Evolutionary conservation across 2,329 filamentous ascomycete genomes (phyloP).

Genomic region (Ascochyta fabae): DNA sequence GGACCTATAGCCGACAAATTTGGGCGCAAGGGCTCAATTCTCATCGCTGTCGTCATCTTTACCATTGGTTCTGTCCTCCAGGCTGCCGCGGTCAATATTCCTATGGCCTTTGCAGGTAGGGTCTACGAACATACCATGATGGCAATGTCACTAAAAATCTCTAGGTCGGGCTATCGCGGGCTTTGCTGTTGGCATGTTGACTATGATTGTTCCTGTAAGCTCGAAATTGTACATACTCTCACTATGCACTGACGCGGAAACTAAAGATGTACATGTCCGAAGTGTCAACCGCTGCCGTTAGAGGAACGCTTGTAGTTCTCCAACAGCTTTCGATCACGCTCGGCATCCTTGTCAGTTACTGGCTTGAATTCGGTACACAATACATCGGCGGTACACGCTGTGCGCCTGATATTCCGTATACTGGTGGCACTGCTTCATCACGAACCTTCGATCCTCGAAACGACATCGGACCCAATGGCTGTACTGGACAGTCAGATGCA

Average conservation of each 20-base stretch:
- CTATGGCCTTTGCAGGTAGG: constrained; percentile 26
- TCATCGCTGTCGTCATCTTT: constrained; percentile 30
- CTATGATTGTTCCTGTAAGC: constrained; percentile 28
- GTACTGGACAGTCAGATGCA: constrained; percentile 46
- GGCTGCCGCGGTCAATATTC: constrained; percentile 26
- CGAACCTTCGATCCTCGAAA: constrained; percentile 48
- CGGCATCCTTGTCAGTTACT: constrained; percentile 29
- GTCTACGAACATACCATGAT: background rate
- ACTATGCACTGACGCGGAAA: background rate
- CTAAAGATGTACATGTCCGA: constrained; percentile 30
- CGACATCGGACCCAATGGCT: constrained; percentile 29
- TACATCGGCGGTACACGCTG: constrained; percentile 47
- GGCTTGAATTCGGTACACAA: constrained; percentile 30
- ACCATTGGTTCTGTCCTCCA: constrained; percentile 27
- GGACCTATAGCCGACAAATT: constrained; percentile 30
- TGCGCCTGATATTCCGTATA: constrained; percentile 56
- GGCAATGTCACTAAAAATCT: background rate
- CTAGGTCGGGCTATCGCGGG: constrained; percentile 29
- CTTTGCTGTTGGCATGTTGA: constrained; percentile 30
- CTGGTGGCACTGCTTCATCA: constrained; percentile 49
- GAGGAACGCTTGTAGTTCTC: constrained; percentile 31
- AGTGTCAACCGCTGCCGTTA: constrained; percentile 25
- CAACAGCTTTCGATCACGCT: constrained; percentile 31
- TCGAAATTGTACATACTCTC: background rate
- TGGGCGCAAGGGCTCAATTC: constrained; percentile 28